Percentiles rank a stretch among this genome's conserved stretches.
Evolutionary conservation across 176 grass and related monocot species (phyloP).

Genomic region (Metroxylon sagu): DNA sequence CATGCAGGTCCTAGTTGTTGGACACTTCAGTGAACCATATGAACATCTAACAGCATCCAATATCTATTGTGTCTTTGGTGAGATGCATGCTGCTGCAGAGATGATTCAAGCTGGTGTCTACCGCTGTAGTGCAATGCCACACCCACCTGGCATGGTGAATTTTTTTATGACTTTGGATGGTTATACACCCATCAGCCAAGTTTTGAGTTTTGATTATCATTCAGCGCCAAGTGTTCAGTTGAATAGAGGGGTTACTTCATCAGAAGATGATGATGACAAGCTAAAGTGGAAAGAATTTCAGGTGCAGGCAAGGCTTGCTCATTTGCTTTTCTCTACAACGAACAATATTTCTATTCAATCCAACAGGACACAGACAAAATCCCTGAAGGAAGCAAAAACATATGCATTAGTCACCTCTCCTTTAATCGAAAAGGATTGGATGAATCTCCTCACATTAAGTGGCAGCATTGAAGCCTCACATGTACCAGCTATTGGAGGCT

Average conservation of each 20-base stretch:
- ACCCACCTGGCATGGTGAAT: slow-evolving; percentile 49
- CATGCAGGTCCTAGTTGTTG: slow-evolving; percentile 69
- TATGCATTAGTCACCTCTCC: slow-evolving; percentile 54
- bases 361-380: slow-evolving; percentile 42
- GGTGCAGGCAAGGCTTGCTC: slow-evolving; percentile 67
- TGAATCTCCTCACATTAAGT: slow-evolving; percentile 37
- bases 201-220: slow-evolving; percentile 66
- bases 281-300: slow-evolving; percentile 27
- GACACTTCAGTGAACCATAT: slow-evolving; percentile 48
- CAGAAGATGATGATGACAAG: slow-evolving; percentile 30
- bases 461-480: slow-evolving; percentile 22
- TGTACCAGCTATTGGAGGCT: slow-evolving; percentile 28
- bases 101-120: slow-evolving; percentile 71
- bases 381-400: slow-evolving; percentile 43
- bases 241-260: slow-evolving; percentile 11
- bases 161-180: slow-evolving; percentile 79
- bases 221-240: slow-evolving; percentile 23
- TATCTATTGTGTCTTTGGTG: slow-evolving; percentile 61
- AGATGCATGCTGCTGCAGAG: slow-evolving; percentile 38
- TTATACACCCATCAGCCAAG: slow-evolving; percentile 57
- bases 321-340: slow-evolving; percentile 49
- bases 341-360: slow-evolving; percentile 21
- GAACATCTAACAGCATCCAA: slow-evolving; percentile 36
- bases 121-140: slow-evolving; percentile 40
- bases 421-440: slow-evolving; percentile 75